Evolutionary conservation across 345 rosid species (phyloP).

Genomic region (Theobroma cacao): DNA sequence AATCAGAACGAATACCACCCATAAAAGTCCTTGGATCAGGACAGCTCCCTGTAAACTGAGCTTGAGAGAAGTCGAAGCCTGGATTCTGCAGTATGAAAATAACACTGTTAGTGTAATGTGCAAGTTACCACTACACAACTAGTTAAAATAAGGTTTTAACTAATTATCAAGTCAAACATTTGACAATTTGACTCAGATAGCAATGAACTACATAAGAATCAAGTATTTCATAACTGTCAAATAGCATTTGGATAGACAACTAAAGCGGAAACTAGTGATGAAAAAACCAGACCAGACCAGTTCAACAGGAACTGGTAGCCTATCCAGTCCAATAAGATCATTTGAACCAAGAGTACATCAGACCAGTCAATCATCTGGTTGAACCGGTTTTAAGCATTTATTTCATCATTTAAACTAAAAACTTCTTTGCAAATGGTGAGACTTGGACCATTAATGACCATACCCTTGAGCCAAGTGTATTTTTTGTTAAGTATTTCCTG

Average conservation of each 20-base stretch:
- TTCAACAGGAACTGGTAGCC: too few species aligned
- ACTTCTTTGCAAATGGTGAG: too few species aligned
- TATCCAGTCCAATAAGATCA: too few species aligned
- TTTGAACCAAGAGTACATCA: too few species aligned
- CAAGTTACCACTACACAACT: not conserved
- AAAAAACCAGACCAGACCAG: too few species aligned
- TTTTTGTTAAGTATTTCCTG: too few species aligned
- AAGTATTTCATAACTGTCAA: not conserved
- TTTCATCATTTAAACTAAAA: too few species aligned
- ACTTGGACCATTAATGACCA: too few species aligned
- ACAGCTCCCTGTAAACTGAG: conserved; percentile 79
- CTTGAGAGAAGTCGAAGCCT: conserved; percentile 96
- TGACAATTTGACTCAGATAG: not conserved
- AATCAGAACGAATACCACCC: conserved; percentile 80
- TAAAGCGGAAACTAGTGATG: not conserved
- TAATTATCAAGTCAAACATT: not conserved
- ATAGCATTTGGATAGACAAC: not conserved
- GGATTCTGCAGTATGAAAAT: conserved; percentile 65
- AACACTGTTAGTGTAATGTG: not conserved
- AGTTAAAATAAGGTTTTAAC: not conserved
- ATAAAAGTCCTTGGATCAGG: conserved; percentile 91
- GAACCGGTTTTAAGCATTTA: too few species aligned
- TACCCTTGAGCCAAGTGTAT: too few species aligned
- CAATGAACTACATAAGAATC: not conserved
- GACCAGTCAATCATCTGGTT: too few species aligned